These are phyloP conservation scores for Russula earlei DNA, from an alignment of 768 basidiomycete species.

Conservation along the genomic window DNA sequence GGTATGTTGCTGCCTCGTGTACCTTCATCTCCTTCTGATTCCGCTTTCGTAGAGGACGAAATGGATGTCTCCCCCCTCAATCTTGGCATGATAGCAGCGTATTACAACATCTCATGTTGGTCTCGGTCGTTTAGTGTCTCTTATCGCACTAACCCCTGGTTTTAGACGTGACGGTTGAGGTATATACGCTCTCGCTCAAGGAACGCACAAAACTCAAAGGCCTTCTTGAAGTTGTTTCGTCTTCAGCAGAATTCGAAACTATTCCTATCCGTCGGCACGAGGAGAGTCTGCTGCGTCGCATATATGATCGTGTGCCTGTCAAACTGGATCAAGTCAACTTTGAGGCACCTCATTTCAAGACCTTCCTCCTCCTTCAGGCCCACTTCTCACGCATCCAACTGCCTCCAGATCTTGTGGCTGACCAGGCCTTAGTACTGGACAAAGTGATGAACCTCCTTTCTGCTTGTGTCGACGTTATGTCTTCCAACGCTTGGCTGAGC, in stretches of 20 bases:
- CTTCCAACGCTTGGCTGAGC: constrained; percentile 89
- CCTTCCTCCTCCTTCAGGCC: constrained; percentile 91
- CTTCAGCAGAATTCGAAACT: constrained; percentile 90
- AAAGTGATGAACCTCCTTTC: constrained; percentile 87
- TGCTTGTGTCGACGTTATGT: constrained; percentile 97
- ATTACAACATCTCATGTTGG: constrained; percentile 88
- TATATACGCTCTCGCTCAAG: constrained; percentile 90
- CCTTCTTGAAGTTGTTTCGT: constrained; percentile 91
- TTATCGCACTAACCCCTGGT: neutral
- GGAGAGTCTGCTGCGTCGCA: constrained; percentile 70
- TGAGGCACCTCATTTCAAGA: constrained; percentile 96
- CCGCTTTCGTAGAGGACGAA: constrained; percentile 58
- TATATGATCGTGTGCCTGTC: constrained; percentile 95
- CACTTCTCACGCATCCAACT: constrained; percentile 92
- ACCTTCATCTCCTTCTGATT: neutral
- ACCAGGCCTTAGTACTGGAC: constrained; percentile 79
- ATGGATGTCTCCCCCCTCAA: constrained; percentile 90
- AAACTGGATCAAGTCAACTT: constrained; percentile 80
- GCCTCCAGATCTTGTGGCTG: constrained; percentile 88
- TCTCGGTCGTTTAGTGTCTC: constrained; percentile 9
- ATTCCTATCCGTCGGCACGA: constrained; percentile 96
- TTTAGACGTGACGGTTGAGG: constrained; percentile 90
- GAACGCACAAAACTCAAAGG: constrained; percentile 97
- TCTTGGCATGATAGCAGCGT: constrained; percentile 96
- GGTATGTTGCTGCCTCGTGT: constrained; percentile 34